Percentiles rank a stretch among this genome's conserved stretches.
Evolutionary conservation across 352 stramenopile species (phyloP).

Genomic region (Phytophthora parvispora): DNA sequence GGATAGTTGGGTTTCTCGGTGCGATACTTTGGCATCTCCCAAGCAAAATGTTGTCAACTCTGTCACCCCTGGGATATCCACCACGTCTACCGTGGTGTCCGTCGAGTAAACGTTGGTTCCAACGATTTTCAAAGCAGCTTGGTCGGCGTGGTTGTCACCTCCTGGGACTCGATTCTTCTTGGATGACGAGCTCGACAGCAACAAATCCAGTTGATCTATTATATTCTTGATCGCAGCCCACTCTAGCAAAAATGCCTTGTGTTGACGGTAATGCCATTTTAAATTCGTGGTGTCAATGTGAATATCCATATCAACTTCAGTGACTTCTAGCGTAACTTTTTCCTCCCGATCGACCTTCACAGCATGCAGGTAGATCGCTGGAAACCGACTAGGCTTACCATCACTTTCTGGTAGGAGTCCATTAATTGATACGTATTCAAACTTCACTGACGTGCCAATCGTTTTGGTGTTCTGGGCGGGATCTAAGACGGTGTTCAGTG

Average conservation of each 20-base stretch:
- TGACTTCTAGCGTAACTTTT: constrained; percentile 23
- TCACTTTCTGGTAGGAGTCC: constrained; percentile 12
- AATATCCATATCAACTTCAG: constrained; percentile 42
- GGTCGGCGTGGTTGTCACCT: background rate
- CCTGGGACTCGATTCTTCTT: constrained; percentile 17
- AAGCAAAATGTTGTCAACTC: constrained; percentile 24
- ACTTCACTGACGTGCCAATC: constrained; percentile 10
- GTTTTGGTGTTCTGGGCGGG: constrained; percentile 16
- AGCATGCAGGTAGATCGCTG: constrained; percentile 33
- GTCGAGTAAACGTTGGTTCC: constrained; percentile 36
- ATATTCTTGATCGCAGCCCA: constrained; percentile 32
- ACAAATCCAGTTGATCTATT: constrained; percentile 44
- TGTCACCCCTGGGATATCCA: constrained; percentile 40
- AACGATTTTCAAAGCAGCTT: constrained; percentile 31
- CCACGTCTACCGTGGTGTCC: constrained; percentile 25
- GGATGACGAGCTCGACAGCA: constrained; percentile 36
- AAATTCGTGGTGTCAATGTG: constrained; percentile 33
- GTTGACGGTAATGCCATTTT: constrained; percentile 44
- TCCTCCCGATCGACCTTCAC: constrained; percentile 37
- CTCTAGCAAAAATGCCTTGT: constrained; percentile 44
- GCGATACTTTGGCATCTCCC: constrained; percentile 26
- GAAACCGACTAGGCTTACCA: constrained; percentile 6
- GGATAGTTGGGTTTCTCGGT: constrained; percentile 39
- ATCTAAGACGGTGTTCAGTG: constrained; percentile 5
- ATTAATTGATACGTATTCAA: constrained; percentile 38